Evolutionary conservation across 345 rosid species (phyloP), one percentile per base, ranked within the genome.

Genomic region (Pistacia atlantica): DNA sequence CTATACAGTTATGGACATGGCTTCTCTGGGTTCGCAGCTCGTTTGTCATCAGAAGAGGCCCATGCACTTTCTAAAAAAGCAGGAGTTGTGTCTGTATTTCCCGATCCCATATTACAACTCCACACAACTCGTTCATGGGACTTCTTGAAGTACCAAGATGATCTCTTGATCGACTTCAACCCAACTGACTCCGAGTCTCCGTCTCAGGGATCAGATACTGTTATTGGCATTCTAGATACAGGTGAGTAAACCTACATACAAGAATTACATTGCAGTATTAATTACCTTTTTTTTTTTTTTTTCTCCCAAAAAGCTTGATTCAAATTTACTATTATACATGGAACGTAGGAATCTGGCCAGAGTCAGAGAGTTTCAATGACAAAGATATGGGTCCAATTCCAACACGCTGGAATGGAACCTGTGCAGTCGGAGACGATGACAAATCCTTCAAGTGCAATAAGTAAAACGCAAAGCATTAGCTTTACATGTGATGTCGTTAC

Each of bases 91-190:
- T 93, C 95, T 0, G 92, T 95, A 17, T 90, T 93, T 78, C 89
- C 91, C 28, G 95, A 91, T 66, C 87, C 91, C 8, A 58, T 81
- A 46, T 77, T 84, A 25, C 86, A 87, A 67, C 92, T 90, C 81
- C 97, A 93, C 81, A 95, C 98, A 5, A 93, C 97, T 70, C 97
- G 93, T 58, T 95, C 97, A 8, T 95, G 97, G 97, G 97, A 95
- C 77, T 95, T 95, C 81, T 84, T 91, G 76, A 89, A 86, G 80
- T 84, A 88, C 63, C 90, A 87, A 83, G 86, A 86, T 65, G 82
- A 87, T 11, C 72, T 87, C 33, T 61, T 72, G 81, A 85, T 89
- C 1, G 86, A 90, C 61, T 76, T 86, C 0, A 73, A 46, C 28
- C 87, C 90, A 54, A 73, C 95, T 8, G 52, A 69, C 31, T 38